phyloP scores from a whole-genome alignment of 2,329 filamentous ascomycete genomes.

The Fusarium sp. region DNA sequence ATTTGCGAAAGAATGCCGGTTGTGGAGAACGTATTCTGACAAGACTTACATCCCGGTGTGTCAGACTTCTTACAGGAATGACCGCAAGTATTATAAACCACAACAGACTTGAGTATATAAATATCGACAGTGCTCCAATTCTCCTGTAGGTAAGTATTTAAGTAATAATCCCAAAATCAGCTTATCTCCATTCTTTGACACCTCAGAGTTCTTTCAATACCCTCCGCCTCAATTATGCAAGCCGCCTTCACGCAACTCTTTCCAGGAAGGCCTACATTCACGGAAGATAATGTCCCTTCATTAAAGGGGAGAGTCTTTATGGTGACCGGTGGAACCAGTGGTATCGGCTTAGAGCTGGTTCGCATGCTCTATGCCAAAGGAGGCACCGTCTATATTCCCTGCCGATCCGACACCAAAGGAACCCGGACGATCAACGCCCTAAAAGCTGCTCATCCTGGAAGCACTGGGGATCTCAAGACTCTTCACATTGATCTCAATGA shows the following conservation, averaged over 20 bases:
- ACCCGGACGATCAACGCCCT: constrained; percentile 50
- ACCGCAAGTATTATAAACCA: background rate
- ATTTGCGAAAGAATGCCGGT: rapidly evolving
- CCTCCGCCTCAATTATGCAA: background rate
- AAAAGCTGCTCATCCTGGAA: background rate
- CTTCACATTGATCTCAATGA: constrained; percentile 58
- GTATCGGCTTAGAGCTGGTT: constrained; percentile 65
- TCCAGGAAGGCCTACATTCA: constrained; percentile 45
- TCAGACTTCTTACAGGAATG: background rate
- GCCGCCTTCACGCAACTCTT: constrained; percentile 21
- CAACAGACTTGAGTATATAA: rapidly evolving
- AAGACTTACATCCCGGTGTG: background rate
- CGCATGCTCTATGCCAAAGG: constrained; percentile 66
- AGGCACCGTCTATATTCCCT: constrained; percentile 62
- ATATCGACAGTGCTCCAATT: rapidly evolving
- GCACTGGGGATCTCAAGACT: constrained; percentile 45
- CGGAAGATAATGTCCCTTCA: constrained; percentile 45
- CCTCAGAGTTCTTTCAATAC: too few relatives aligned
- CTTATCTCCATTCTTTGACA: too few relatives aligned
- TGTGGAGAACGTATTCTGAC: background rate
- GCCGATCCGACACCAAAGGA: background rate
- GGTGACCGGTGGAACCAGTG: constrained; percentile 60
- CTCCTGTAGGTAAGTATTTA: rapidly evolving
- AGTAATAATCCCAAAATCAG: rapidly evolving
- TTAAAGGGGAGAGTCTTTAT: constrained; percentile 57